phyloP scores from a whole-genome alignment of 2,329 filamentous ascomycete genomes.

The Microsporum ferrugineum region DNA sequence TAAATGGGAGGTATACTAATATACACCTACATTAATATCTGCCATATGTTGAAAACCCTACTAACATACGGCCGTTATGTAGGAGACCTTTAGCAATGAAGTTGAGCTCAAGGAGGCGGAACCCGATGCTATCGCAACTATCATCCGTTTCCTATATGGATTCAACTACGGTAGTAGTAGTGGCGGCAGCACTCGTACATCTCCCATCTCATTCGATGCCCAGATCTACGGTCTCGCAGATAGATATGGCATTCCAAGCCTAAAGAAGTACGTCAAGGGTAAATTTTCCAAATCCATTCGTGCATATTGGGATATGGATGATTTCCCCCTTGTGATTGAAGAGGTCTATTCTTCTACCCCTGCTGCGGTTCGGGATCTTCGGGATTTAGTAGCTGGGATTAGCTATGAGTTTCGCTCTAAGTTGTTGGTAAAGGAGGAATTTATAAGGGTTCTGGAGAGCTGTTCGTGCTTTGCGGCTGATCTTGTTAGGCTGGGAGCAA shows the following conservation, averaged over 20 bases:
- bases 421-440: neutral
- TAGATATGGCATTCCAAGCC: constrained; percentile 17
- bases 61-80: neutral
- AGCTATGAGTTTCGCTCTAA: neutral
- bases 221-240: constrained; percentile 19
- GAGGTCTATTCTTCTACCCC: constrained; percentile 5
- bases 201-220: constrained; percentile 18
- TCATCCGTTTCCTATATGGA: neutral
- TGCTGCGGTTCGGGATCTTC: constrained; percentile 4
- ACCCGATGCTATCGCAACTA: neutral
- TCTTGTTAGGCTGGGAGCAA: neutral
- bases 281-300: constrained; percentile 14
- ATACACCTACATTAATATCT: neutral
- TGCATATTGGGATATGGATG: constrained; percentile 18
- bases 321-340: constrained; percentile 10
- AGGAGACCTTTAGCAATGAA: neutral
- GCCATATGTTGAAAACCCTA: neutral
- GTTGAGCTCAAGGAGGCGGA: neutral
- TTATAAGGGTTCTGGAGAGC: neutral
- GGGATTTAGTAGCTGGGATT: neutral
- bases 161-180: neutral
- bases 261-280: constrained; percentile 16
- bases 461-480: constrained; percentile 2
- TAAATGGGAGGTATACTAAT: neutral
- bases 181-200: constrained; percentile 1